Conservation (phyloP, 2,329 filamentous ascomycete species). For the Xylaria sp. region DNA sequence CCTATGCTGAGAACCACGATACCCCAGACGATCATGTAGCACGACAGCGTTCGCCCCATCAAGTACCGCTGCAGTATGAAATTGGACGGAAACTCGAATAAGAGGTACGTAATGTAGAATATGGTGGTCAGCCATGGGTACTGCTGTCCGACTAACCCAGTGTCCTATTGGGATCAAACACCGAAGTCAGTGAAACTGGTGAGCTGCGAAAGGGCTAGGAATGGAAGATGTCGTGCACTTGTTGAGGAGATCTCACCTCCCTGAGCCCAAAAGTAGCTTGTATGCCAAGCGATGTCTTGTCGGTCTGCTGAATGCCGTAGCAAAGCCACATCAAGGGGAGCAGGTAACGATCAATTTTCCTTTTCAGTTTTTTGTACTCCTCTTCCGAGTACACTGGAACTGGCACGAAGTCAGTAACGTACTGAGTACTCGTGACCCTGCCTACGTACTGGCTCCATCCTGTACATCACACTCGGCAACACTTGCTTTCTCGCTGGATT, state of each 20-base stretch:
- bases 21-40: slow-evolving; percentile 50
- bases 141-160: slow-evolving; percentile 49
- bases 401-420: slow-evolving; percentile 12
- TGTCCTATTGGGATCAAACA: slow-evolving; percentile 40
- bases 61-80: slow-evolving; percentile 48
- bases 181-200: slow-evolving; percentile 15
- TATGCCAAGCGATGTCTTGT: slow-evolving; percentile 56
- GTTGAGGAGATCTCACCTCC: slow-evolving; percentile 40
- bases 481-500: slow-evolving; percentile 43
- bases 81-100: slow-evolving; percentile 50
- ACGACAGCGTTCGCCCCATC: slow-evolving; percentile 48
- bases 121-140: slow-evolving; percentile 51
- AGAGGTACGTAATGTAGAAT: slow-evolving; percentile 50
- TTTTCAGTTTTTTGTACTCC: slow-evolving; percentile 52
- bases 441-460: slow-evolving; percentile 36
- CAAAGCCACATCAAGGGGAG: slow-evolving; percentile 60
- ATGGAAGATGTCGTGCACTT: neutral
- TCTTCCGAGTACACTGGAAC: slow-evolving; percentile 50
- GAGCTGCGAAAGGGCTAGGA: neutral
- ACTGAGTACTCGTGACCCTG: neutral
- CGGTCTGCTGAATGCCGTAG: slow-evolving; percentile 60
- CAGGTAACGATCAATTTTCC: slow-evolving; percentile 58
- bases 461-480: slow-evolving; percentile 38
- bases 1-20: slow-evolving; percentile 53
- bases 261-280: slow-evolving; percentile 54